Base-by-base conservation (phyloP, 2,329 filamentous ascomycete species). In the Phialophora expanda region DNA sequence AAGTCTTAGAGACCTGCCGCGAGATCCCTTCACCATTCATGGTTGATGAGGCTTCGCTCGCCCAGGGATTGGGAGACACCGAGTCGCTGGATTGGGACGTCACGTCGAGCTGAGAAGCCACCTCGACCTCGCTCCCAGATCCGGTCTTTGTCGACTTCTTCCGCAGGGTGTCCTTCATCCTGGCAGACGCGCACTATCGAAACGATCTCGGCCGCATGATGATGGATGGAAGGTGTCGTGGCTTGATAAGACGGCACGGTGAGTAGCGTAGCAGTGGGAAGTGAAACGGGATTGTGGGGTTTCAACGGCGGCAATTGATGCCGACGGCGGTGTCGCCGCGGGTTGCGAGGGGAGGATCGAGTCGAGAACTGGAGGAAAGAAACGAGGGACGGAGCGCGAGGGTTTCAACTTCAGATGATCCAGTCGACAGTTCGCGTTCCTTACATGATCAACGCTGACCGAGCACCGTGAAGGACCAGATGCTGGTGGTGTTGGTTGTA, bases 111-210 rank as follows among this genome's bases (percentile, higher is more conserved):
- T 62, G 62, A 30, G 64, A 65, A 34, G 60, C 51, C 11, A 48
- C 46, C 17, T 67, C 65, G 28, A 69, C 50, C 26, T 69, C 67
- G 34, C 57, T 59, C 32, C 46, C 56, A 11, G 65, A 63, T 22
- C 60, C 61, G 14, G 57, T 50, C 32, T 66, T 67, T 44, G 48
- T 41, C 11, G 61, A 24, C 41, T 67, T 69, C 41, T 69, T 67
- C 30, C 67, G 65, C 24, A 69, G 48, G 22, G 67, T 69, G 14
- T 69, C 67, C 50, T 69, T 69, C 67, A 69, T 69, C 34, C 11
- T 62, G 44, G 61, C 17, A 24, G 44, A 30, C n/a, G 7, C 28
- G 24, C 44, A 44, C 46, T 50, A 50, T 48, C 56, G 56, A 50
- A 26, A 26, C 3, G 48, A 14, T 11, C 3, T 26, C 48, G 14